Evolutionary conservation across 768 basidiomycete genomes (phyloP), one percentile per base, ranked within the genome.

Genomic region (Mrakia blollopis): DNA sequence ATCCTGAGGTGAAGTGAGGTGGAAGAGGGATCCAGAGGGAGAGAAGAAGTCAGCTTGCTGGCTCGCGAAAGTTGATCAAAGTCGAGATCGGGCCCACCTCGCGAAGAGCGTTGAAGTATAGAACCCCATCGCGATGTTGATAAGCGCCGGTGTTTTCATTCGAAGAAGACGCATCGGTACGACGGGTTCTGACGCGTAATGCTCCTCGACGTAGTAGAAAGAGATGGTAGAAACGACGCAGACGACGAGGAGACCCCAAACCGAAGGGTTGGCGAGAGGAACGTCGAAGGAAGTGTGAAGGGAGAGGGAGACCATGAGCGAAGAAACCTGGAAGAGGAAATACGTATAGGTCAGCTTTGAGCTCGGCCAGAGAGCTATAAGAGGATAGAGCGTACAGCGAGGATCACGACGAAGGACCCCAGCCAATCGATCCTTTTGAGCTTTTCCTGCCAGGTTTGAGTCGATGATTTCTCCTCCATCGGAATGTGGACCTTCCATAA

Each of bases 371-470:
- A 65, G 39, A 67, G 52, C 6, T n/a, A 14, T 2, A 62, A 37
- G 60, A 28, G 21, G 35, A 25, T n/a, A 6, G 47, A 3, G 79
- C 81, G 71, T 61, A 81, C 81, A 50, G 79, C 74, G 28, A 80
- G 54, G 47, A 82, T 63, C n/a, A 82, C 72, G 47, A 77, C 61
- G 23, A 74, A 23, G 47, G 75, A 76, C 1, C 82, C 82, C 0
- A 70, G 47, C 82, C 82, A 82, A 69, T 82, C 82, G 44, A 82
- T 81, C 52, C 78, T 30, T 61, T 78, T 79, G 25, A 82, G 50
- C 71, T 80, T 80, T 47, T 80, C 77, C 79, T 79, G 80, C 47
- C 72, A 77, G 1, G 78, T 76, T 41, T 65, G 35, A 18, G 60
- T 74, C 32, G 72, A 62, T 47, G 80, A 72, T 1, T 32, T 68